Evolutionary conservation across 2,329 filamentous ascomycete species (phyloP), one percentile per base, ranked within the genome.

Genomic region (Mariannaea sp.): DNA sequence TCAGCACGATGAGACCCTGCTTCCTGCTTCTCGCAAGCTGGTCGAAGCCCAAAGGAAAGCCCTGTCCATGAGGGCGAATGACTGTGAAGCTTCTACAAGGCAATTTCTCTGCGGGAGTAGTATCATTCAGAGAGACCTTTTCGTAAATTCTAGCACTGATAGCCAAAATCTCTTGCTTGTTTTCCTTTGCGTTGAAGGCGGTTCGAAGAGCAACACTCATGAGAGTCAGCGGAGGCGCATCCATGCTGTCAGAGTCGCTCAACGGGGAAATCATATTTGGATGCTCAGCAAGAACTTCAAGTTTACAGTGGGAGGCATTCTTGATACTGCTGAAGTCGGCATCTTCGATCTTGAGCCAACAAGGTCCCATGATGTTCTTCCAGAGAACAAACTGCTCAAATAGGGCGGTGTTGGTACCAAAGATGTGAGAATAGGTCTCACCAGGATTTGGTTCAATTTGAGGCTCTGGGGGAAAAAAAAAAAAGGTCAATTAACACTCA

Each of bases 311-410:
- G 1, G 94, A 99, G 9, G 92, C 89, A 65, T 97, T 97, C 72
- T 91, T 93, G 61, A 97, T 80, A 5, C 88, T 80, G 14, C 82
- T 81, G 69, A 96, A 97, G 70, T 97, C 87, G 24, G 89, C 89
- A 61, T 89, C 87, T 60, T 92, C 83, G 49, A 99, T 94, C 68
- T 88, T 92, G 39, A 99, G 82, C 94, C 94, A 99, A 71, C 94
- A 97, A 24, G 94, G 94, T 1, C 94, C 94, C 93, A 97, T 99
- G 64, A 99, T 90, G 68, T 96, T 96, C 76, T 97, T 97, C 89
- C 92, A 97, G 5, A 99, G 80, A 16, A 99, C 94, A 68, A 99
- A 99, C 65, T 99, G 94, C 73, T 99, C 94, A 65, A 99, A 99
- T 0, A 99, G 80, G 1, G 90, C 86, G 0, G 94, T 99, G 71